These are phyloP conservation scores for Cryptococcus jaspeensis DNA, from an alignment of 1,284 basidiomycete genomes.

Conservation along the genomic window DNA sequence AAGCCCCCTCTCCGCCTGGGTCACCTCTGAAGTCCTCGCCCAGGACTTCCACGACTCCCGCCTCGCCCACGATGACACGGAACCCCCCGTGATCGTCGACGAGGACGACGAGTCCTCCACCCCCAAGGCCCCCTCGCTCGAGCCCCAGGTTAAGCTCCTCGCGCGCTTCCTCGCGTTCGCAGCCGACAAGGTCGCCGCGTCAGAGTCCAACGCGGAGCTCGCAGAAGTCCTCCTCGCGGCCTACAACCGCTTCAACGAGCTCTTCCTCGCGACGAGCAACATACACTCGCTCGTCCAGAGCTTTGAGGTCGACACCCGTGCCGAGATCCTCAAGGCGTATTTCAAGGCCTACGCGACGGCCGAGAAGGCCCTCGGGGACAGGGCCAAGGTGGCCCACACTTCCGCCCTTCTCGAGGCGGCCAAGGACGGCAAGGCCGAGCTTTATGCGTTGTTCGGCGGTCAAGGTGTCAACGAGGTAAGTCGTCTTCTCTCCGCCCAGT, in stretches of 20 bases:
- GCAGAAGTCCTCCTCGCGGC: constrained; percentile 69
- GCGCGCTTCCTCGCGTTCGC: constrained; percentile 76
- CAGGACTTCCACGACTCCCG: constrained; percentile 77
- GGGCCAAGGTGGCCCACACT: constrained; percentile 63
- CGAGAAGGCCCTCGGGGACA: constrained; percentile 60
- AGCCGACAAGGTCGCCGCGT: constrained; percentile 59
- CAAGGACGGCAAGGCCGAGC: constrained; percentile 66
- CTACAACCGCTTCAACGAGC: constrained; percentile 72
- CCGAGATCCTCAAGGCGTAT: constrained; percentile 75
- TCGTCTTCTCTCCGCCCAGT: constrained; percentile 5
- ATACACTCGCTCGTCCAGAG: constrained; percentile 72
- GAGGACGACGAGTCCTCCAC: constrained; percentile 42
- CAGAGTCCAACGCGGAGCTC: constrained; percentile 57
- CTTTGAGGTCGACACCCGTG: constrained; percentile 73
- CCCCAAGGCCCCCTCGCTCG: constrained; percentile 34
- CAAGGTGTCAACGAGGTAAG: constrained; percentile 89
- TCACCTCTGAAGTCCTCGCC: constrained; percentile 78
- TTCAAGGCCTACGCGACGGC: constrained; percentile 74
- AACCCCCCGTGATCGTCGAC: constrained; percentile 45
- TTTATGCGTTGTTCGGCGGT: constrained; percentile 96
- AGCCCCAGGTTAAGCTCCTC: constrained; percentile 72
- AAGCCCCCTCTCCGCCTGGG: constrained; percentile 70
- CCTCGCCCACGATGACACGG: constrained; percentile 38
- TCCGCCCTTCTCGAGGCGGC: constrained; percentile 76
- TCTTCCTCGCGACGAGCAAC: constrained; percentile 64